Percentiles rank a stretch among this genome's conserved stretches.
Conservation (phyloP, 805 yeast species). For the Yarrowia sp. region DNA sequence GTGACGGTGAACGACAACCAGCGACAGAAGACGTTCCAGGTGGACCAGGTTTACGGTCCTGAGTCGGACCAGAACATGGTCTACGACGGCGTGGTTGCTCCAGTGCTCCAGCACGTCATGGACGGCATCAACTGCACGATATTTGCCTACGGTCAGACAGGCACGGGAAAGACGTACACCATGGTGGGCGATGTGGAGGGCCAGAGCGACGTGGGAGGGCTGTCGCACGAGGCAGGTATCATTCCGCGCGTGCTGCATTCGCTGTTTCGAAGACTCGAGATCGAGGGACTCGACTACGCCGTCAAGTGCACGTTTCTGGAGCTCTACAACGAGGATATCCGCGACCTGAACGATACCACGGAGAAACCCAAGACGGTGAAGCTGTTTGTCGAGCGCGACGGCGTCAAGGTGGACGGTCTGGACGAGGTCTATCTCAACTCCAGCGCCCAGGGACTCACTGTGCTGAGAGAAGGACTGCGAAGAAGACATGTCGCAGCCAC, state of each 20-base stretch:
- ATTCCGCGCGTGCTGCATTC: constrained; percentile 58
- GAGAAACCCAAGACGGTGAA: constrained; percentile 48
- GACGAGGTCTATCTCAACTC: constrained; percentile 51
- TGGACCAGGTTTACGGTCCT: constrained; percentile 82
- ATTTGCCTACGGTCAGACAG: constrained; percentile 89
- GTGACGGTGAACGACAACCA: constrained; percentile 22
- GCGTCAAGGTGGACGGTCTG: constrained; percentile 56
- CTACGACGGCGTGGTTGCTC: constrained; percentile 65
- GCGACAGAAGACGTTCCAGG: constrained; percentile 55
- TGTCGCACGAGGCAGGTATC: constrained; percentile 51
- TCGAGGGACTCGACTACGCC: constrained; percentile 49
- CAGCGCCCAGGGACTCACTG: constrained; percentile 51
- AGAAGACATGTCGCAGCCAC: constrained; percentile 76
- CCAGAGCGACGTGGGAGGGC: constrained; percentile 42
- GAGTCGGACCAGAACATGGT: constrained; percentile 68
- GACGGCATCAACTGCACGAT: constrained; percentile 78
- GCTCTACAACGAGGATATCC: constrained; percentile 80
- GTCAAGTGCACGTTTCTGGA: constrained; percentile 82
- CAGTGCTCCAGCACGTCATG: constrained; percentile 63
- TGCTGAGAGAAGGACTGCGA: constrained; percentile 56
- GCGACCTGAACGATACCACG: constrained; percentile 51
- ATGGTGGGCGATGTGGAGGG: constrained; percentile 64
- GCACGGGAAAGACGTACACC: constrained; percentile 77
- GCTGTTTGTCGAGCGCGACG: constrained; percentile 53
- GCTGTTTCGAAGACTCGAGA: constrained; percentile 51